These are phyloP conservation scores for Epichloe aotearoae DNA, from an alignment of 2,329 filamentous ascomycete species.

Conservation along the genomic window DNA sequence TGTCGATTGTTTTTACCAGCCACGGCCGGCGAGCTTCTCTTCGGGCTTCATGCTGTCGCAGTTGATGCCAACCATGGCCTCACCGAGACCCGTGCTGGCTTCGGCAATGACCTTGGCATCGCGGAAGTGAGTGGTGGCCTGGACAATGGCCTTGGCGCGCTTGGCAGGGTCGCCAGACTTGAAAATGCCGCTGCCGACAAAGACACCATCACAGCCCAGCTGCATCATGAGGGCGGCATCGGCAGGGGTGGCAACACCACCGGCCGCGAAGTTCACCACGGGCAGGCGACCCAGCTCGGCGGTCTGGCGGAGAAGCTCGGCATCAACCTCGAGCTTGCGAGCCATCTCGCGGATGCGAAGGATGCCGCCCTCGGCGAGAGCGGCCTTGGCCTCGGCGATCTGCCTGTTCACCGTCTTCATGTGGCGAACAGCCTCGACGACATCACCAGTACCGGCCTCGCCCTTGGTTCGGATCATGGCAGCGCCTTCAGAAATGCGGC, in stretches of 20 bases:
- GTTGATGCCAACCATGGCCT: conserved; percentile 96
- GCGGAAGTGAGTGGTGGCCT: conserved; percentile 81
- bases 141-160: conserved; percentile 87
- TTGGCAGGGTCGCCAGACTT: conserved; percentile 85
- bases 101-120: conserved; percentile 78
- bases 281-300: conserved; percentile 78
- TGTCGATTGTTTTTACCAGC: conserved; percentile 47
- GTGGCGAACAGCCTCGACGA: conserved; percentile 92
- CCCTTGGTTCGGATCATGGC: conserved; percentile 99
- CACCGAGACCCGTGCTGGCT: conserved; percentile 78
- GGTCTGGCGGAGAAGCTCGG: conserved; percentile 69
- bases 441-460: conserved; percentile 92
- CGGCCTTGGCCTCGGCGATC: conserved; percentile 66
- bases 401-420: conserved; percentile 82
- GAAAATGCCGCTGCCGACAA: conserved; percentile 95
- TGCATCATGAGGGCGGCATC: conserved; percentile 98
- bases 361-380: conserved; percentile 44
- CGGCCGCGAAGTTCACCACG: conserved; percentile 95
- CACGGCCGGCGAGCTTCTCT: conserved; percentile 73
- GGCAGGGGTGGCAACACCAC: conserved; percentile 97
- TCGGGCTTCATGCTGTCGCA: conserved; percentile 61
- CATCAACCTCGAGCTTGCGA: conserved; percentile 68
- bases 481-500: conserved; percentile 82
- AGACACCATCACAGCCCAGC: conserved; percentile 93
- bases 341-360: conserved; percentile 55